phyloP scores from a whole-genome alignment of 306 rosid species.

The Psophocarpus tetragonolobus region DNA sequence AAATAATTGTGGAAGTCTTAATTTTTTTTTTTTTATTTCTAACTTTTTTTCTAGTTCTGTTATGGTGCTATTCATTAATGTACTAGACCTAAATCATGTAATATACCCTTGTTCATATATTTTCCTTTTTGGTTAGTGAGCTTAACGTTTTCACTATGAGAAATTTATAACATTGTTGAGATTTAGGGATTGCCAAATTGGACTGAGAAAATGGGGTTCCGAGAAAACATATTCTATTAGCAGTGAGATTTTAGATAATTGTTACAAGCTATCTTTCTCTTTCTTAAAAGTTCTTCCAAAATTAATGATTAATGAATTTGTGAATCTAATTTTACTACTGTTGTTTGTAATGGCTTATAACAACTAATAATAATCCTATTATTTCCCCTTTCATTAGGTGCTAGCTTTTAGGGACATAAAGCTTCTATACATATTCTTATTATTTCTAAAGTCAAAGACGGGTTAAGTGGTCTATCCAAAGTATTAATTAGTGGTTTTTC shows the following conservation, averaged over 20 bases:
- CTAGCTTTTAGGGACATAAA: too few species aligned
- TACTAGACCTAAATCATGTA: not conserved
- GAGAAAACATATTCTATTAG: not conserved
- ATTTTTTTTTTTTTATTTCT: too few species aligned
- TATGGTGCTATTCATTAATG: slow-evolving; percentile 17
- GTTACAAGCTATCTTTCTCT: not conserved
- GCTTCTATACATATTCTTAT: too few species aligned
- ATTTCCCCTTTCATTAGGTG: too few species aligned
- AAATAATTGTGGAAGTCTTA: slow-evolving; percentile 25
- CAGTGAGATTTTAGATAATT: not conserved
- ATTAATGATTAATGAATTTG: slow-evolving; percentile 17
- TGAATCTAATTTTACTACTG: slow-evolving; percentile 20
- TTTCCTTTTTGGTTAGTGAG: slow-evolving; percentile 9
- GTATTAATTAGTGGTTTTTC: too few species aligned
- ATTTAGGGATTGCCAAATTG: slow-evolving; percentile 6
- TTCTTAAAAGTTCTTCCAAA: not conserved
- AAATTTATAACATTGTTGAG: not conserved
- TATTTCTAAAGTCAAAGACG: too few species aligned
- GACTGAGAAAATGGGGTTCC: not conserved
- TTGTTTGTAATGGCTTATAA: too few species aligned
- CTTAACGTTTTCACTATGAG: slow-evolving; percentile 2
- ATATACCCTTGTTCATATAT: slow-evolving; percentile 3
- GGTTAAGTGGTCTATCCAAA: too few species aligned
- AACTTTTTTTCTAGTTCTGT: too few species aligned
- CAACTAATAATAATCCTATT: too few species aligned